Evolutionary conservation across 2,329 filamentous ascomycete genomes (phyloP).

Genomic region (Simplicillium sp.): DNA sequence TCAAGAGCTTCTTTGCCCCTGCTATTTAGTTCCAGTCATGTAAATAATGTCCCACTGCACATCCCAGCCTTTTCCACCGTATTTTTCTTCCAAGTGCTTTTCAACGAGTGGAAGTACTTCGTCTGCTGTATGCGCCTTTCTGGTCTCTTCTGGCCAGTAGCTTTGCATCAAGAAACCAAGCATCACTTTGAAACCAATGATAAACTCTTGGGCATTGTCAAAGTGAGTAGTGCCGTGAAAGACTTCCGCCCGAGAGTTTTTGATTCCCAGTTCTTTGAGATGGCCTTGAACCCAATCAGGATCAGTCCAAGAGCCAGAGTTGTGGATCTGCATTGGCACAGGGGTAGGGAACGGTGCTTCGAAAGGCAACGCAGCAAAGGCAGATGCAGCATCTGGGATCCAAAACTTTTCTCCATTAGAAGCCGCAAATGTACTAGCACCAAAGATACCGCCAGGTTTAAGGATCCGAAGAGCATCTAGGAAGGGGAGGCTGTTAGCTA

Average conservation of each 20-base stretch:
- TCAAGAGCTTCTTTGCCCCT: too few relatives aligned
- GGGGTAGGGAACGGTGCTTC: constrained; percentile 22
- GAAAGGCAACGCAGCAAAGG: constrained; percentile 30
- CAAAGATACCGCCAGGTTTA: constrained; percentile 26
- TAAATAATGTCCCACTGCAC: constrained; percentile 20
- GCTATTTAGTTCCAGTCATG: constrained; percentile 10
- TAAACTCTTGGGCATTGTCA: constrained; percentile 23
- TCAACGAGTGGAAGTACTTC: constrained; percentile 26
- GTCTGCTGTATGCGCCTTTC: constrained; percentile 24
- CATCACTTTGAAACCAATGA: constrained; percentile 26
- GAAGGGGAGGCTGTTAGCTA: not conserved
- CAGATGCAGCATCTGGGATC: constrained; percentile 24
- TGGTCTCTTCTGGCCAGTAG: constrained; percentile 29
- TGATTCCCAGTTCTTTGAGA: constrained; percentile 24
- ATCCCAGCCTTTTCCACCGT: constrained; percentile 24
- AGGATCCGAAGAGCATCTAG: constrained; percentile 29
- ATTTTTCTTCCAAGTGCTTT: constrained; percentile 28
- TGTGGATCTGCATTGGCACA: constrained; percentile 28
- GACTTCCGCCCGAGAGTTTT: constrained; percentile 25
- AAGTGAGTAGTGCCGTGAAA: constrained; percentile 17
- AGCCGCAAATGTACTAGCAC: constrained; percentile 25
- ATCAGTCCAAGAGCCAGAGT: constrained; percentile 28
- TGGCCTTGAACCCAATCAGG: constrained; percentile 26
- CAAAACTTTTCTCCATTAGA: constrained; percentile 21
- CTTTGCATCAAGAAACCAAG: constrained; percentile 24